Conservation (phyloP, 2,329 filamentous ascomycete genomes). For the Tolypocladium sp. region DNA sequence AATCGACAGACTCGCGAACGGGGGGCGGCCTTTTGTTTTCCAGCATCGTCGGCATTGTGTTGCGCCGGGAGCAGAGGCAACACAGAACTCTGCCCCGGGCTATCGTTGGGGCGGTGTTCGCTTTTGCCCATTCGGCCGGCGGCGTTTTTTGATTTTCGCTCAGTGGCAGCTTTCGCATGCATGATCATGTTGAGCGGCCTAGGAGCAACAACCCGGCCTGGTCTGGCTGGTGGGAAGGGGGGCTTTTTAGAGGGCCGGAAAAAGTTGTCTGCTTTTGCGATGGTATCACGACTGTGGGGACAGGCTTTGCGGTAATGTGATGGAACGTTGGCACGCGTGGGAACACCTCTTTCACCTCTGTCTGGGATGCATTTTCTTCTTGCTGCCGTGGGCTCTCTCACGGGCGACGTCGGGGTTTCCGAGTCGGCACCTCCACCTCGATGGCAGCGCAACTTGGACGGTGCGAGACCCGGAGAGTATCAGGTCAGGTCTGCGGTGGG, state of each 20-base stretch:
- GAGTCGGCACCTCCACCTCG: neutral
- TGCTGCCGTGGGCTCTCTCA: neutral
- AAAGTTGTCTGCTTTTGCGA: neutral
- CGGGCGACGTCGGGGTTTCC: neutral
- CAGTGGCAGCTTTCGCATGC: neutral
- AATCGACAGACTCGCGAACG: neutral
- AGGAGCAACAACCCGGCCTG: neutral
- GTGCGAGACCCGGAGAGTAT: neutral
- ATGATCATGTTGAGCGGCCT: neutral
- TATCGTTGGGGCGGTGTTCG: neutral
- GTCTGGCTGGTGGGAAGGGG: neutral
- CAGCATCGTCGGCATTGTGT: neutral
- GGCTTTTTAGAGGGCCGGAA: neutral
- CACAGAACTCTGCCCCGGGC: constrained; percentile 5
- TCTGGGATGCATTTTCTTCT: neutral
- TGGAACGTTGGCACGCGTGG: neutral
- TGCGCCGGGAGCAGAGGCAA: constrained; percentile 1
- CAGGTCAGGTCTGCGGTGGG: neutral
- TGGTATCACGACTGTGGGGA: neutral
- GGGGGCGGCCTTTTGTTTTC: neutral
- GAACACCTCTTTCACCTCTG: neutral
- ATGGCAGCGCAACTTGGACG: neutral
- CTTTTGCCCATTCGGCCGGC: neutral
- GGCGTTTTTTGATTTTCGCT: neutral
- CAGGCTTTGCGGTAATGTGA: neutral